A percentile compares a stretch with the other conserved stretches of the same genome.
Conservation (phyloP, 768 basidiomycete genomes). For the Tricholoma sp. region DNA sequence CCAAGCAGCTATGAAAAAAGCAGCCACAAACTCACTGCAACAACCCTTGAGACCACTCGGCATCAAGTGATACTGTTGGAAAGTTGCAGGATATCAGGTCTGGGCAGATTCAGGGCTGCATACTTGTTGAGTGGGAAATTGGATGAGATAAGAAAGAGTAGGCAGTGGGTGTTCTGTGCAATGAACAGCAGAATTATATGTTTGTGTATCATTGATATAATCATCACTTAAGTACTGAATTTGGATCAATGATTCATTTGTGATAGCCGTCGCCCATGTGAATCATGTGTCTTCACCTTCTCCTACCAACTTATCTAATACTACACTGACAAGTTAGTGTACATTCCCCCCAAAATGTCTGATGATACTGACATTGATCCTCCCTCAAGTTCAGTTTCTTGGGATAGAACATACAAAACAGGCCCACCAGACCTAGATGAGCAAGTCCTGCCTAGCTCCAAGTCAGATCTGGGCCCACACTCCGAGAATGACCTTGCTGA, state of each 20-base stretch:
- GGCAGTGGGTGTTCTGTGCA: too few relatives aligned
- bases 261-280: neutral
- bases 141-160: too few relatives aligned
- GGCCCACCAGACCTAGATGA: constrained; percentile 26
- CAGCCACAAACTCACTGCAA: too few relatives aligned
- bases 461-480: constrained; percentile 23
- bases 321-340: too few relatives aligned
- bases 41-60: too few relatives aligned
- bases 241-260: too few relatives aligned
- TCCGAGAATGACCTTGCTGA: constrained; percentile 15
- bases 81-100: constrained; percentile 56
- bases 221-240: too few relatives aligned
- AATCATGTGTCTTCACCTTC: constrained; percentile 22
- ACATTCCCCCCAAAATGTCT: constrained; percentile 31
- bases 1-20: too few relatives aligned
- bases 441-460: constrained; percentile 37
- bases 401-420: constrained; percentile 29
- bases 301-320: constrained; percentile 18
- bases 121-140: too few relatives aligned
- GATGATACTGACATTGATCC: constrained; percentile 19
- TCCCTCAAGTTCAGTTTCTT: constrained; percentile 17
- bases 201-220: too few relatives aligned
- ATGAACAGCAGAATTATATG: too few relatives aligned
- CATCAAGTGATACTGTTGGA: too few relatives aligned
- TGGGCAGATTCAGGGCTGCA: constrained; percentile 68